Base-by-base conservation (phyloP, 805 yeast genomes). In the Lipomyces kockii region DNA sequence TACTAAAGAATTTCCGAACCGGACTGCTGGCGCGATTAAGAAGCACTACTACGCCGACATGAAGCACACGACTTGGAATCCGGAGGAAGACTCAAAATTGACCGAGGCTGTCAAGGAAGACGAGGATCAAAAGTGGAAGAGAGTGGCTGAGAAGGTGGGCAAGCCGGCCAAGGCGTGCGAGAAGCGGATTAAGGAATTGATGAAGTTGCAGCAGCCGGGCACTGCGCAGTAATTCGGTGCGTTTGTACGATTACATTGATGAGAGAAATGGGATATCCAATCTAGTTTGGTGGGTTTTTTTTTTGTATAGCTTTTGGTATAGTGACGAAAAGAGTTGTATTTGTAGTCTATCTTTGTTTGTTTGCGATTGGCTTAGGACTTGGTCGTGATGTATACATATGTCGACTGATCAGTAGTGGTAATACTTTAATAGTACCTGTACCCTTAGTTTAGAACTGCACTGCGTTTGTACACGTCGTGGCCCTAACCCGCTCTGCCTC, bases 31-130 rank as follows among this genome's bases (percentile, higher is more conserved):
- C 22, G 77, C 77, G 12, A 74, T 74, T 62, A 74, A 74, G 57
- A 74, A 74, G 72, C 77, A 74, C 51, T 74, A 70, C 61, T 74
- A 74, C 61, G 77, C 77, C n/a, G 76, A 74, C 57, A 74, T 74
- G 77, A 74, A 74, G 63, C 73, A 74, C 58, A 65, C 67, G 4
- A 60, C 69, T 2, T 74, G 77, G 77, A 69, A 65, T 17, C 68
- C 70, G 14, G 74, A 73, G n/a, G 77, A 74, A 35, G 77, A 74
- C 43, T 60, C 64, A 27, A 35, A 63, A 54, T 67, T 74, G 34
- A 63, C 64, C 35, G 71, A 73, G 49, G 68, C 73, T 0, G 65
- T 68, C 11, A 57, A 66, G 20, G 76, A 74, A 46, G 74, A 74
- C 62, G 75, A 72, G 20, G 72, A 71, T 27, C 58, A 58, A 29